A percentile compares a stretch with the other conserved stretches of the same genome.
Evolutionary conservation across 2,329 filamentous ascomycete genomes (phyloP).

Genomic region (Paecilomyces fulvus): DNA sequence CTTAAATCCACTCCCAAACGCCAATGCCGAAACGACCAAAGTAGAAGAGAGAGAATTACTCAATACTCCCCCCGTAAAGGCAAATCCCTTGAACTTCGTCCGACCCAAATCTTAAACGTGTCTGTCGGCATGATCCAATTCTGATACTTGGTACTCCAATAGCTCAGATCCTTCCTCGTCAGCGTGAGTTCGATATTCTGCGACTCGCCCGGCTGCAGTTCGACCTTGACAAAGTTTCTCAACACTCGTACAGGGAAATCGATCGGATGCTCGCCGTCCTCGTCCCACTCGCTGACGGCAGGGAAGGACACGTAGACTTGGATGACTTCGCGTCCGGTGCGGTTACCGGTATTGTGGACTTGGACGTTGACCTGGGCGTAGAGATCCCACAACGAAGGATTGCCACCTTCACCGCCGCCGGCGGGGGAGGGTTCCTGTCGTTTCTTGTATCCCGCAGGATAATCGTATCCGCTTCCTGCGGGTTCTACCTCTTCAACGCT

Average conservation of each 20-base stretch:
- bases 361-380: constrained; percentile 39
- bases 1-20: not conserved
- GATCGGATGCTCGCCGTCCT: constrained; percentile 29
- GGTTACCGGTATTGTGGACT: constrained; percentile 41
- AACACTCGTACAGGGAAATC: constrained; percentile 59
- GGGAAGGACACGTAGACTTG: constrained; percentile 63
- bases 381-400: constrained; percentile 43
- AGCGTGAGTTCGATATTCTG: constrained; percentile 49
- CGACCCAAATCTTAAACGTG: constrained; percentile 26
- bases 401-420: constrained; percentile 52
- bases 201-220: constrained; percentile 47
- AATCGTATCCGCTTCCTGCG: constrained; percentile 33
- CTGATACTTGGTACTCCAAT: constrained; percentile 60
- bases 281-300: constrained; percentile 20
- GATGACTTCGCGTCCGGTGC: constrained; percentile 43
- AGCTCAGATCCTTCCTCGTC: constrained; percentile 61
- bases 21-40: not conserved
- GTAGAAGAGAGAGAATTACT: not conserved
- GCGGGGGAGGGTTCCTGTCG: constrained; percentile 49
- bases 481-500: constrained; percentile 40
- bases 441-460: constrained; percentile 49
- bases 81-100: constrained; percentile 28
- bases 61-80: constrained; percentile 21
- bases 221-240: constrained; percentile 64
- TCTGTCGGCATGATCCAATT: constrained; percentile 58